Evolutionary conservation across 352 stramenopile species (phyloP), one percentile per base, ranked within the genome.

Genomic region (Aphanomyces invadans): DNA sequence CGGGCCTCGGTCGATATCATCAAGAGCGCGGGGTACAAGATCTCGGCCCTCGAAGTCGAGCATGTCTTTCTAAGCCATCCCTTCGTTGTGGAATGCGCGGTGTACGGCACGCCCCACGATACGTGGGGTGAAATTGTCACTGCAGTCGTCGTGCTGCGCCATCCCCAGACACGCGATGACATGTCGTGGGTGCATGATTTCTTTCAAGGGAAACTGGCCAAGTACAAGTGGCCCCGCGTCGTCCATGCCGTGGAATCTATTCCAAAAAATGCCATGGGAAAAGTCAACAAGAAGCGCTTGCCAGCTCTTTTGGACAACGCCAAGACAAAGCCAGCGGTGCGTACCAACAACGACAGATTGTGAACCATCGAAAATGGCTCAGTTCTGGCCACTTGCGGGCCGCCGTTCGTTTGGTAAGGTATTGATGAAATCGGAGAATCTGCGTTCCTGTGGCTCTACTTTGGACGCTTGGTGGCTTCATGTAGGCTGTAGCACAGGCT

Each of bases 251-350:
- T 96, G 5, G 73, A 91, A 9, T 73, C 79, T 46, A 92, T 97
- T 56, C 87, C 89, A 19, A 95, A 96, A 53, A 97, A 97, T 68
- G 88, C 89, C 1, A 97, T 97, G 89, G 89, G 89, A 32, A 97
- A 98, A 65, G 82, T 98, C 55, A 96, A 95, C 76, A 97, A 97
- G 70, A 97, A 97, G 77, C 63, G 87, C 65, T 74, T 97, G 19
- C 75, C 77, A n/a, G n/a, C n/a, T n/a, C n/a, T n/a, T n/a, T n/a
- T n/a, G n/a, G n/a, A n/a, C n/a, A n/a, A n/a, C n/a, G n/a, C n/a
- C n/a, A n/a, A n/a, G n/a, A n/a, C n/a, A n/a, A n/a, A n/a, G n/a
- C n/a, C n/a, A n/a, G n/a, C n/a, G n/a, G n/a, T n/a, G n/a, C n/a
- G n/a, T n/a, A n/a, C n/a, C n/a, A n/a, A n/a, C n/a, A n/a, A n/a